These are phyloP conservation scores for Patellaria atrata DNA, from an alignment of 495 filamentous ascomycete species.

Conservation along the genomic window DNA sequence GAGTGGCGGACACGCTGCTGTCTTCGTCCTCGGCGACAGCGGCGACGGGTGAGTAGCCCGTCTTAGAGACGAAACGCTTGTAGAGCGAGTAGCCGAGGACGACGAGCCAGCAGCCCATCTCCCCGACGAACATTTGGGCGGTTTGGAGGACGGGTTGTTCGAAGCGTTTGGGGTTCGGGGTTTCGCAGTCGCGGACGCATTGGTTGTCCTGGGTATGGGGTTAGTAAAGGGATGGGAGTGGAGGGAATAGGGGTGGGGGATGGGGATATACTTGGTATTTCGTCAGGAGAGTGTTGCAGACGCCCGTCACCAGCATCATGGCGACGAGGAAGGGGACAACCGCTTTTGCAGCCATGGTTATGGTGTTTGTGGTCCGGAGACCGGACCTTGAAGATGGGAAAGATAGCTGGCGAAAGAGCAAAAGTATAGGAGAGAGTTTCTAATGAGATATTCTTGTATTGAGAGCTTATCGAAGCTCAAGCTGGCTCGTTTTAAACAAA, in stretches of 20 bases:
- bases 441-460: too few relatives aligned
- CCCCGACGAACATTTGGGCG: constrained; percentile 85
- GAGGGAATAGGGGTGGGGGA: not conserved
- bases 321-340: constrained; percentile 68
- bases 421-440: not conserved
- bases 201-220: constrained; percentile 92
- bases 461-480: too few relatives aligned
- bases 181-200: constrained; percentile 83
- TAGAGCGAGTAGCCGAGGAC: constrained; percentile 52
- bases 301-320: constrained; percentile 86
- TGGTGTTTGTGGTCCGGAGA: constrained; percentile 4
- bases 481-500: too few relatives aligned
- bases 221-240: constrained; percentile 7
- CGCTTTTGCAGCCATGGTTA: constrained; percentile 43
- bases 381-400: not conserved
- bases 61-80: constrained; percentile 37
- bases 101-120: constrained; percentile 85
- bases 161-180: constrained; percentile 58
- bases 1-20: constrained; percentile 6
- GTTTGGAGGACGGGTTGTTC: constrained; percentile 96
- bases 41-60: constrained; percentile 51
- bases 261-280: constrained; percentile 65
- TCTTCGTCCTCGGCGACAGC: constrained; percentile 11
- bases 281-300: constrained; percentile 92
- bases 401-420: not conserved